These are phyloP conservation scores for Globisporangium middletonii DNA, from an alignment of 352 stramenopile genomes.

Conservation along the genomic window DNA sequence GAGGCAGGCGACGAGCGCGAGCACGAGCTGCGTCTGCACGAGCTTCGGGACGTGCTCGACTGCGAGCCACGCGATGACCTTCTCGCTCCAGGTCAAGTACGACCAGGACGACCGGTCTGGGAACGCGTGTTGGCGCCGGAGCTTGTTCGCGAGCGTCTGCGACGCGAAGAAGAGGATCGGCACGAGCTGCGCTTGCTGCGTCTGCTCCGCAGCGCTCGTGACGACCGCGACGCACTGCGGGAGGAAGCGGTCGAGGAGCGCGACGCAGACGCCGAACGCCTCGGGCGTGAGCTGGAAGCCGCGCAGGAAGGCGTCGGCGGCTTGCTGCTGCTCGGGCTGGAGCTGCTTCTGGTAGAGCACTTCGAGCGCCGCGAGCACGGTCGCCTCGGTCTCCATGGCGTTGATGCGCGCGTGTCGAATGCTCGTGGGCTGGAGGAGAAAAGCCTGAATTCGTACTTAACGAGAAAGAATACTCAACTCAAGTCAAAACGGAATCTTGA, in stretches of 20 bases:
- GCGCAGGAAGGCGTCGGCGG: constrained; percentile 69
- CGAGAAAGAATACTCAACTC: too few relatives aligned
- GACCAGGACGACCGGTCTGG: constrained; percentile 17
- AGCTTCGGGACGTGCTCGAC: constrained; percentile 36
- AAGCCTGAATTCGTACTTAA: not conserved
- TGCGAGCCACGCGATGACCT: constrained; percentile 62
- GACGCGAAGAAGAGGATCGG: constrained; percentile 72
- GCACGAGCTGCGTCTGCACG: constrained; percentile 66
- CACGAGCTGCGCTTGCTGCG: constrained; percentile 18
- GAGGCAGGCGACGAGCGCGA: constrained; percentile 60
- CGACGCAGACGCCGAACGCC: constrained; percentile 62
- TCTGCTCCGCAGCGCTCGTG: constrained; percentile 5
- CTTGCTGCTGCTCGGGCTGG: constrained; percentile 46
- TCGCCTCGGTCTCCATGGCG: constrained; percentile 14
- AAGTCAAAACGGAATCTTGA: not conserved
- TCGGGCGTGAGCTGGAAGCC: constrained; percentile 75
- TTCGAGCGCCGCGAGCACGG: constrained; percentile 42
- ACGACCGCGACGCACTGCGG: constrained; percentile 5
- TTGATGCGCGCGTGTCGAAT: not conserved
- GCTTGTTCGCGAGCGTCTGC: constrained; percentile 80
- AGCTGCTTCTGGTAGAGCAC: constrained; percentile 58
- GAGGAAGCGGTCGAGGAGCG: constrained; percentile 62
- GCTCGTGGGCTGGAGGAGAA: not conserved
- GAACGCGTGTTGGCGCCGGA: constrained; percentile 51
- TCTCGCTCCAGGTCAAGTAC: constrained; percentile 33